Conservation (phyloP, 768 basidiomycete genomes). For the Boletus rubescentipes region DNA sequence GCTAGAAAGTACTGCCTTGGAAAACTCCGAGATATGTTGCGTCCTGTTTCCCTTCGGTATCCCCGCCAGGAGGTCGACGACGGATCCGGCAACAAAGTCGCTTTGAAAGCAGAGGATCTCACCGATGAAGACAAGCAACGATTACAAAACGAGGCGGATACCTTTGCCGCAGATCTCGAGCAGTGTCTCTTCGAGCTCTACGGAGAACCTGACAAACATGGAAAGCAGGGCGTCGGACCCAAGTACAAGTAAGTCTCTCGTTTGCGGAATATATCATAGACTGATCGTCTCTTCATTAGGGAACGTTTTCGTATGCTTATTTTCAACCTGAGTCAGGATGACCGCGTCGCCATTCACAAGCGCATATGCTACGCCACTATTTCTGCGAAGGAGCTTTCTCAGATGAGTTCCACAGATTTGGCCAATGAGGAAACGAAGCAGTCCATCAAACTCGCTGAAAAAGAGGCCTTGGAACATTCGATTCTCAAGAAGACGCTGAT, state of each 20-base stretch:
- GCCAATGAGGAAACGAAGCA: slow-evolving; percentile 85
- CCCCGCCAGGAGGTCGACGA: slow-evolving; percentile 48
- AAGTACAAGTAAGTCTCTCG: slow-evolving; percentile 74
- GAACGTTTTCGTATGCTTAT: slow-evolving; percentile 88
- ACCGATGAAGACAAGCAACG: slow-evolving; percentile 58
- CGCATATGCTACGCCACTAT: slow-evolving; percentile 71
- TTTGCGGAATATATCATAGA: background rate
- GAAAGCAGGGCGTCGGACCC: slow-evolving; percentile 57
- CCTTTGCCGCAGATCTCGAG: slow-evolving; percentile 73
- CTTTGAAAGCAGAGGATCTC: slow-evolving; percentile 53
- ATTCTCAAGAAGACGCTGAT: slow-evolving; percentile 71
- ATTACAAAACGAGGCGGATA: slow-evolving; percentile 55
- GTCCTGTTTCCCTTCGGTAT: slow-evolving; percentile 69
- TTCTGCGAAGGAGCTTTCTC: slow-evolving; percentile 68
- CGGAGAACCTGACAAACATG: slow-evolving; percentile 72
- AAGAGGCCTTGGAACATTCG: slow-evolving; percentile 81
- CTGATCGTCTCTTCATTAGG: slow-evolving; percentile 39
- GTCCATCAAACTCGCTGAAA: slow-evolving; percentile 77
- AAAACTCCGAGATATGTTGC: slow-evolving; percentile 72
- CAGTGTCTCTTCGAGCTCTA: slow-evolving; percentile 72
- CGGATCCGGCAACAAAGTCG: slow-evolving; percentile 33
- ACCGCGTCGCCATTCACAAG: slow-evolving; percentile 76
- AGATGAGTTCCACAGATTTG: slow-evolving; percentile 86
- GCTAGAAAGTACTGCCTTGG: slow-evolving; percentile 77
- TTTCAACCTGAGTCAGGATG: slow-evolving; percentile 83